Evolutionary conservation across 108 stramenopile genomes (phyloP).

Genomic region (Epithemia pelagica): DNA sequence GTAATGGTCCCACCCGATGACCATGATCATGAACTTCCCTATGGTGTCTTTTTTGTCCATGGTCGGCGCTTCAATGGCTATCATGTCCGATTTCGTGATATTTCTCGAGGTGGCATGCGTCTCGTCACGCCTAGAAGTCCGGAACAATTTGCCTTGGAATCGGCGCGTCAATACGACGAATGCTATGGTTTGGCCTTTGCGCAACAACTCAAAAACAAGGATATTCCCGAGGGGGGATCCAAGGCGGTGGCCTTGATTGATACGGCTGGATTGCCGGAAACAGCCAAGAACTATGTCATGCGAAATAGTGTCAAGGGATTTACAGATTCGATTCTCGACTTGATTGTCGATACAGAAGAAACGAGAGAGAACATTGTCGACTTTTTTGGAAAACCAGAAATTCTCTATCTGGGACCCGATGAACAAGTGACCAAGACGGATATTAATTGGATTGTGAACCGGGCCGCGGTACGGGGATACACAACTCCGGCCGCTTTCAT

Average conservation of each 20-base stretch:
- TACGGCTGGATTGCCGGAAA: conserved; percentile 51
- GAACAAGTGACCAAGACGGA: conserved; percentile 96
- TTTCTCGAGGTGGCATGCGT: conserved; percentile 93
- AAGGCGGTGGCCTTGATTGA: conserved; percentile 92
- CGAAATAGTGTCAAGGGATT: conserved; percentile 95
- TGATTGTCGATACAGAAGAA: conserved; percentile 90
- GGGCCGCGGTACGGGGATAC: conserved; percentile 85
- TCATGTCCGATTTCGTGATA: conserved; percentile 96
- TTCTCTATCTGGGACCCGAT: conserved; percentile 96
- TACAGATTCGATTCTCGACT: conserved; percentile 88
- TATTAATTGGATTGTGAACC: conserved; percentile 93
- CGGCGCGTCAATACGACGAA: conserved; percentile 92
- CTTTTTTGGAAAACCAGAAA: conserved; percentile 83
- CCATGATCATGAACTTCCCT: conserved; percentile 55
- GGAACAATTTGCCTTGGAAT: conserved; percentile 88
- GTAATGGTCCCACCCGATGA: conserved; percentile 59
- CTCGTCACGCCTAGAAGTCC: conserved; percentile 87
- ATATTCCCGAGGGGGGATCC: conserved; percentile 96
- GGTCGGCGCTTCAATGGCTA: conserved; percentile 96
- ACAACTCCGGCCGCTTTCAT: conserved; percentile 93
- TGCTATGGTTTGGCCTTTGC: conserved; percentile 90
- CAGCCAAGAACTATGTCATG: conserved; percentile 69
- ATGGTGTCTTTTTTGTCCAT: conserved; percentile 90
- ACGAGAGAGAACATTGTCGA: conserved; percentile 79
- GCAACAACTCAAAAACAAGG: conserved; percentile 82